phyloP scores from a whole-genome alignment of 352 stramenopile species.

The Globisporangium paroecandrum region DNA sequence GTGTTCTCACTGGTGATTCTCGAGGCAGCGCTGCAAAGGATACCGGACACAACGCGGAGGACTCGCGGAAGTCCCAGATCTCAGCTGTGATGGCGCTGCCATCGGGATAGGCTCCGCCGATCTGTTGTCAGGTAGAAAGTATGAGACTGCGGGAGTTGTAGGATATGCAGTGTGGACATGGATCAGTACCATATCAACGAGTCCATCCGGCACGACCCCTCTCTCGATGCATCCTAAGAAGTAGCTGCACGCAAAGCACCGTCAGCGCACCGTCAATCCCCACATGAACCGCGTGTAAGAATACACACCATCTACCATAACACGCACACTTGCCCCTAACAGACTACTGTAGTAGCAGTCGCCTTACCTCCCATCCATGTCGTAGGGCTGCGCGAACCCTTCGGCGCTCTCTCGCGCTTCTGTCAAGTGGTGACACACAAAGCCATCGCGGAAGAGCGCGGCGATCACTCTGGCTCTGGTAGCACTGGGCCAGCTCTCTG shows the following conservation, averaged over 20 bases:
- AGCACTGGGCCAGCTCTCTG: neutral
- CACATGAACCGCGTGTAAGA: neutral
- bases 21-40: conserved; percentile 29
- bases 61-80: conserved; percentile 37
- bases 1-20: neutral
- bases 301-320: neutral
- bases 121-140: conserved; percentile 7
- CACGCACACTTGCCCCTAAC: neutral
- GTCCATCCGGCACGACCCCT: conserved; percentile 47
- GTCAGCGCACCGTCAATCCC: neutral
- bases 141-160: neutral
- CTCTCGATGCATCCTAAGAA: conserved; percentile 59
- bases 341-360: neutral
- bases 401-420: conserved; percentile 49
- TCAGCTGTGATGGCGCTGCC: conserved; percentile 25
- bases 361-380: conserved; percentile 55
- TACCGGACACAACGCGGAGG: conserved; percentile 24
- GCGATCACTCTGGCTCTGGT: conserved; percentile 28
- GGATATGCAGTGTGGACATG: neutral
- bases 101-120: conserved; percentile 14
- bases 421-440: conserved; percentile 65
- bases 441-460: conserved; percentile 60
- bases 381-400: conserved; percentile 69
- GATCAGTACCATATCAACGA: conserved; percentile 47
- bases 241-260: conserved; percentile 31